Base-by-base conservation (phyloP, 106 monocot genomes). In the Amphibolis antarctica region DNA sequence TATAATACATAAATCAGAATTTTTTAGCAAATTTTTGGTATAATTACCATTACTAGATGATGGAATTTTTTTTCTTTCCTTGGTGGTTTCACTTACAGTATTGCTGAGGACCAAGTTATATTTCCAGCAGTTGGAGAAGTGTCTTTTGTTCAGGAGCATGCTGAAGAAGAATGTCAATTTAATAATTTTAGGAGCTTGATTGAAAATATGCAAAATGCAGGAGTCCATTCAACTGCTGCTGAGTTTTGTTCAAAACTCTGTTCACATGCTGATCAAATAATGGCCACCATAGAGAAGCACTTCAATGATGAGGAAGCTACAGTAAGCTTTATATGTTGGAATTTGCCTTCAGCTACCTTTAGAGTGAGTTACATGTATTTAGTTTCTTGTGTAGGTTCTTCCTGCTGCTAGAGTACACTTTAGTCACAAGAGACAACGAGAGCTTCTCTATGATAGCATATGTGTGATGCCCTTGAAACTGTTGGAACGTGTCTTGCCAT, bases 91-190 rank as follows among this genome's bases (percentile, higher is more conserved):
- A 21, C 28, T 24, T 82, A 71, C 80, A 99, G 98, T 77, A 81
- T 87, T 68, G 98, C 98, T 30, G 98, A 99, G 69, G 91, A 99
- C 77, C 85, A 99, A 73, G 83, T 99, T 63, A 91, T 99, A 78
- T 99, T 99, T 71, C 98, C 98, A 73, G 98, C 98, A 27, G 98
- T 99, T 79, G 82, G 79, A 21, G 74, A 85, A 62, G 71, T 85
- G 0, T 99, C 87, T 28, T 87, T 91, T 79, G 81, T 73, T 29
- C 69, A 91, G 62, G 91, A 99, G 60, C 98, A 99, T 79, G 84
- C 84, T 64, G 85, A 88, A 70, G 98, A 99, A 75, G 80, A 91
- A 75, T 82, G 61, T n/a, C 91, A 82, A 59, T 88, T 99, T 58
- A 87, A 78, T 17, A 88, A 81, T 55, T 85, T 99, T 63, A 82